A percentile compares a stretch with the other conserved stretches of the same genome.
These are phyloP conservation scores for Geotrichum cucujoidarum DNA, from an alignment of 1,139 yeast species.

Conservation along the genomic window DNA sequence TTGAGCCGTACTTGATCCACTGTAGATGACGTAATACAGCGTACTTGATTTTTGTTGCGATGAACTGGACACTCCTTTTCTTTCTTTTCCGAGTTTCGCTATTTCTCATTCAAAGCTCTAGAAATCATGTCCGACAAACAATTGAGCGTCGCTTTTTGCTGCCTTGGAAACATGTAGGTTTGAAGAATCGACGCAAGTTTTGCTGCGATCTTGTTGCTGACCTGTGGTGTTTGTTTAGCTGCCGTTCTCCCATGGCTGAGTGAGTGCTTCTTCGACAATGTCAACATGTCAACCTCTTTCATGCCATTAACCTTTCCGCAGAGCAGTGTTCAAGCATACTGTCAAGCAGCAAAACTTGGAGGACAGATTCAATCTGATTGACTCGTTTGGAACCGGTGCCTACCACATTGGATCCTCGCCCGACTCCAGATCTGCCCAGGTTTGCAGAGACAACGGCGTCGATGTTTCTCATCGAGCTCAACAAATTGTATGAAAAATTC, in stretches of 20 bases:
- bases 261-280: slow-evolving; percentile 22
- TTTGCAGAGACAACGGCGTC: slow-evolving; percentile 68
- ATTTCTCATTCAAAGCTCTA: too few species aligned
- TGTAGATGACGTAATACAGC: too few species aligned
- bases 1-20: too few species aligned
- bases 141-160: slow-evolving; percentile 73
- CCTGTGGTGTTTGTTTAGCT: slow-evolving; percentile 39
- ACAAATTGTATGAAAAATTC: slow-evolving; percentile 43
- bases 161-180: slow-evolving; percentile 83
- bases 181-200: neutral
- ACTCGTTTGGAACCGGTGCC: slow-evolving; percentile 85
- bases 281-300: neutral
- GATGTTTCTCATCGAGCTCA: slow-evolving; percentile 75
- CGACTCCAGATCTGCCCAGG: slow-evolving; percentile 64
- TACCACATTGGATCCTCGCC: slow-evolving; percentile 82
- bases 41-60: too few species aligned
- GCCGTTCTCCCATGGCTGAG: slow-evolving; percentile 98
- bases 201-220: neutral
- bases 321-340: slow-evolving; percentile 67
- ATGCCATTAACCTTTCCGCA: neutral
- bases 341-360: slow-evolving; percentile 48
- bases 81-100: too few species aligned
- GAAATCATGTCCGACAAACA: neutral
- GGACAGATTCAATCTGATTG: slow-evolving; percentile 49
- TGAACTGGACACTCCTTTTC: too few species aligned